Conservation (phyloP, 257 asterid species). For the Solanum neorickii region DNA sequence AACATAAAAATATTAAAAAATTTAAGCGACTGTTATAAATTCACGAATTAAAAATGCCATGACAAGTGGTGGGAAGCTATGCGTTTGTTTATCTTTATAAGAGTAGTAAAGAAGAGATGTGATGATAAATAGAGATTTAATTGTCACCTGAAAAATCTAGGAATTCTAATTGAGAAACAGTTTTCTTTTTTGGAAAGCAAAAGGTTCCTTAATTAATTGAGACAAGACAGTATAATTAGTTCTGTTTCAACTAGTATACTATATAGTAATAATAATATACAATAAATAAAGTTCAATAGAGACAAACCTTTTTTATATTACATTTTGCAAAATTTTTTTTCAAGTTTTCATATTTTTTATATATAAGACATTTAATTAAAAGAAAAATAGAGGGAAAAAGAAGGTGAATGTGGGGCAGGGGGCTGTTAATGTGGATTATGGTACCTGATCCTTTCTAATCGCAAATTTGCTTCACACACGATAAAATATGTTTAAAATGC, state of each 20-base stretch:
- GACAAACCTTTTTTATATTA: background rate
- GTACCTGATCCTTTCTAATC: slow-evolving; percentile 29
- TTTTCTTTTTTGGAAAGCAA: background rate
- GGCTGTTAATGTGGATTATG: slow-evolving; percentile 21
- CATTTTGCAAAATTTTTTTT: background rate
- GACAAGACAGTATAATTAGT: background rate
- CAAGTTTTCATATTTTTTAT: too few species aligned
- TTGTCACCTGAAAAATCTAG: background rate
- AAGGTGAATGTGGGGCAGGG: background rate
- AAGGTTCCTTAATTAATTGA: background rate
- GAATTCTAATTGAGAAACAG: background rate
- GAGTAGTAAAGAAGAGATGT: background rate
- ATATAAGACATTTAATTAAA: background rate
- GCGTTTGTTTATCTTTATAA: background rate
- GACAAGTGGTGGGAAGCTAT: background rate
- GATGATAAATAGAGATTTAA: background rate
- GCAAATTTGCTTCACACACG: slow-evolving; percentile 9
- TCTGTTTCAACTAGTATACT: background rate
- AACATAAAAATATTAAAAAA: background rate
- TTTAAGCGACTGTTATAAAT: background rate
- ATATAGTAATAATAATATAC: background rate
- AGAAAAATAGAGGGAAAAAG: background rate
- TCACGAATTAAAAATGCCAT: background rate
- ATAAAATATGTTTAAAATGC: background rate
- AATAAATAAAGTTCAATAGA: background rate